These are phyloP conservation scores for Macrotyloma uniflorum DNA, from an alignment of 306 rosid genomes.

Conservation along the genomic window DNA sequence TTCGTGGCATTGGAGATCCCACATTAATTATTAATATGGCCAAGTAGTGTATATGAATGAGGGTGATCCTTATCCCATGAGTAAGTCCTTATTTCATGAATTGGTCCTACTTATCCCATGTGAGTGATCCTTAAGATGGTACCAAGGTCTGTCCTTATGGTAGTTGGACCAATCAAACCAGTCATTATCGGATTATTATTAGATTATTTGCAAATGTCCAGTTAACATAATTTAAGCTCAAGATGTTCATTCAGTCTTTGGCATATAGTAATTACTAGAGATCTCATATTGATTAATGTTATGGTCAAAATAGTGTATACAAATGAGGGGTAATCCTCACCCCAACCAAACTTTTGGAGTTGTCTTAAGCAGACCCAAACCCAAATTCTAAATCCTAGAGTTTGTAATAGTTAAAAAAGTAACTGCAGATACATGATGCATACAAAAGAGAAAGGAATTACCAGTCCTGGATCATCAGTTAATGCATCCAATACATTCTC, in stretches of 20 bases:
- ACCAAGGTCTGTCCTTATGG: neutral
- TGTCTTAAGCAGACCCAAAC: neutral
- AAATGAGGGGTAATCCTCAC: neutral
- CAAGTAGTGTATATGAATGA: neutral
- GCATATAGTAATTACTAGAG: too few species aligned
- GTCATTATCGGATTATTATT: too few species aligned
- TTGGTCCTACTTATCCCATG: too few species aligned
- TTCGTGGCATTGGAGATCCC: neutral
- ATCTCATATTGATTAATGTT: too few species aligned
- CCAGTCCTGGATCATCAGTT: conserved; percentile 89
- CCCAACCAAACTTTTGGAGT: neutral
- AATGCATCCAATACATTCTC: conserved; percentile 83
- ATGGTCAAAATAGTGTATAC: too few species aligned
- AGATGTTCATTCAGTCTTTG: too few species aligned
- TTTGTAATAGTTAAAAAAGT: neutral
- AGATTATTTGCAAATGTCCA: neutral
- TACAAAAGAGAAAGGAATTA: conserved; percentile 39
- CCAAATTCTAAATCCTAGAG: neutral
- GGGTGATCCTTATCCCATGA: neutral
- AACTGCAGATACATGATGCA: neutral
- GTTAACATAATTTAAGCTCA: too few species aligned
- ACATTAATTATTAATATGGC: neutral
- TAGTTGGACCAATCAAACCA: neutral
- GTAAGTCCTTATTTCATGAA: too few species aligned
- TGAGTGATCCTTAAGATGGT: too few species aligned